Evolutionary conservation across 805 yeast genomes (phyloP).

Genomic region (Suhomyces sp.): DNA sequence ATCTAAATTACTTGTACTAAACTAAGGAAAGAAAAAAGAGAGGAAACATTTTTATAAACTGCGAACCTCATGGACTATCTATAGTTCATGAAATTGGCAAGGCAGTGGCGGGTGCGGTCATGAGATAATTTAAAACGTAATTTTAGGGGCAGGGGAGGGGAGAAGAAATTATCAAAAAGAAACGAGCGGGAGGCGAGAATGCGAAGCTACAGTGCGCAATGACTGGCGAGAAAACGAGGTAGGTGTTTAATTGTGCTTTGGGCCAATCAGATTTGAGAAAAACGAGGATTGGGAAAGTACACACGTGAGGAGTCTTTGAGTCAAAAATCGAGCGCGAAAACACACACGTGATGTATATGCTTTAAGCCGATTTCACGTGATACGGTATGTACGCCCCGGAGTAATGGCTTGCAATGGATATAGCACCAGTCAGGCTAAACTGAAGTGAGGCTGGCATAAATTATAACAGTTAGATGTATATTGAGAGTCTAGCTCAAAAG

Average conservation of each 20-base stretch:
- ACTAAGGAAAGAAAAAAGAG: conserved; percentile 1
- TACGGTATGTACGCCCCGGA: not conserved
- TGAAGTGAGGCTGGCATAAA: too few species aligned
- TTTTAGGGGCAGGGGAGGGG: conserved; percentile 4
- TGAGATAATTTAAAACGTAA: conserved; percentile 3
- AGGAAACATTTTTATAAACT: not conserved
- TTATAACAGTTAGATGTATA: not conserved
- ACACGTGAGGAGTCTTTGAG: not conserved
- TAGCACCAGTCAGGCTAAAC: not conserved
- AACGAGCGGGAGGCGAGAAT: not conserved
- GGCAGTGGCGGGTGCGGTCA: conserved; percentile 1
- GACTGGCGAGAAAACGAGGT: not conserved
- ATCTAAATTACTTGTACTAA: not conserved
- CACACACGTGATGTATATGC: too few species aligned
- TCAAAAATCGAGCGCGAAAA: not conserved
- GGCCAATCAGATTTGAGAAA: conserved; percentile 6
- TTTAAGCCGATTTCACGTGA: too few species aligned
- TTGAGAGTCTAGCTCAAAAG: not conserved
- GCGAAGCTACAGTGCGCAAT: not conserved
- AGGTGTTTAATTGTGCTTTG: not conserved
- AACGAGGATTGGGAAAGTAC: not conserved
- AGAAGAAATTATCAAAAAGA: not conserved
- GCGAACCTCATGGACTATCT: not conserved
- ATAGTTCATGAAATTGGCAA: not conserved
- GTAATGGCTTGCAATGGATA: not conserved